These are phyloP conservation scores for Fusarium robinianum DNA, from an alignment of 2,329 filamentous ascomycete genomes.

Conservation along the genomic window DNA sequence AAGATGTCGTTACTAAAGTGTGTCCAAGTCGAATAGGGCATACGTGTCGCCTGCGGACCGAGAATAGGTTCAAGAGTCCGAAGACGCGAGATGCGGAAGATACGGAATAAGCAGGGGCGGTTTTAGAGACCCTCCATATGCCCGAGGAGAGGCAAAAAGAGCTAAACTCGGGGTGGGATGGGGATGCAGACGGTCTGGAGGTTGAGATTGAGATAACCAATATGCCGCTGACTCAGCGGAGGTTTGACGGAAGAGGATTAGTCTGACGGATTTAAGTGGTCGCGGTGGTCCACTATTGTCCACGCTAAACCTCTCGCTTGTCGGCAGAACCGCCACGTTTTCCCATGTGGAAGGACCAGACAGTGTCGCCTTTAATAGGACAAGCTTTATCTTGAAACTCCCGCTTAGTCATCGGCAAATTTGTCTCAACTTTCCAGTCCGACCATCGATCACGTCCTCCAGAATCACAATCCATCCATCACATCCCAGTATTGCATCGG, in stretches of 20 bases:
- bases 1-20: too few species aligned
- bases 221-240: constrained; percentile 25
- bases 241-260: neutral
- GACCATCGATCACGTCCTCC: too few species aligned
- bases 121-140: too few species aligned
- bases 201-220: neutral
- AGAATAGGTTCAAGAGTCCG: too few species aligned
- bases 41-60: too few species aligned
- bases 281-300: too few species aligned
- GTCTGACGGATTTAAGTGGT: neutral
- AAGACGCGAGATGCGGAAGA: too few species aligned
- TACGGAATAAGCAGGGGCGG: too few species aligned
- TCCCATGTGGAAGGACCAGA: constrained; percentile 1
- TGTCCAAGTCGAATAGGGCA: too few species aligned
- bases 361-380: neutral
- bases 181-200: neutral
- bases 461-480: too few species aligned
- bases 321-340: constrained; percentile 1
- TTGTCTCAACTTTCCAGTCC: too few species aligned
- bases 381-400: neutral
- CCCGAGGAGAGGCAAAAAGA: neutral
- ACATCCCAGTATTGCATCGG: neutral
- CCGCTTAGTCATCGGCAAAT: constrained; percentile 10
- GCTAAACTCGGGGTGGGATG: too few species aligned
- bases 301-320: constrained; percentile 4